Evolutionary conservation across 805 yeast species (phyloP).

Genomic region (Pichia phayaonensis): DNA sequence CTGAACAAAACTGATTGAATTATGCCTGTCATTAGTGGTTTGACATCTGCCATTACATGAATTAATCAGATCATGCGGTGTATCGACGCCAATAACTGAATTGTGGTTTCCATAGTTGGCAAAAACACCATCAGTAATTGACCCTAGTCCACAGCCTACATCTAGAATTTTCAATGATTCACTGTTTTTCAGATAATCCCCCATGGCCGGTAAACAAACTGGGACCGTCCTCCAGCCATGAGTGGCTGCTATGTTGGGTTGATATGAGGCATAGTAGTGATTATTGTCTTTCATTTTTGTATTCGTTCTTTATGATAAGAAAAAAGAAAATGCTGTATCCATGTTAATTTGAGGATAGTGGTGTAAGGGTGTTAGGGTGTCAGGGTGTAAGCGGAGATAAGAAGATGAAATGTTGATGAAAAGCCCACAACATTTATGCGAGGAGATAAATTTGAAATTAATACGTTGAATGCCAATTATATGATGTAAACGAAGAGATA

Average conservation of each 20-base stretch:
- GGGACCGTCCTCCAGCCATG: slow-evolving; percentile 15
- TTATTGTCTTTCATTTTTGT: background rate
- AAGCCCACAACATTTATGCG: too few species aligned
- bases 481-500: too few species aligned
- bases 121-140: slow-evolving; percentile 31
- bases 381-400: too few species aligned
- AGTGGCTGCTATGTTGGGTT: background rate
- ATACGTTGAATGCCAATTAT: too few species aligned
- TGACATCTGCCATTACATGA: background rate
- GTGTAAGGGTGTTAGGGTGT: too few species aligned
- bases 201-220: slow-evolving; percentile 23
- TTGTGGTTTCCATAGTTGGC: slow-evolving; percentile 28
- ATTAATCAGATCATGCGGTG: slow-evolving; percentile 14
- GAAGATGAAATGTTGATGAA: too few species aligned
- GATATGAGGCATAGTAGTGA: background rate
- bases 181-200: slow-evolving; percentile 23
- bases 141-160: slow-evolving; percentile 39
- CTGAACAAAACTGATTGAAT: slow-evolving; percentile 16
- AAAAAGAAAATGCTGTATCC: background rate
- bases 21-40: slow-evolving; percentile 1
- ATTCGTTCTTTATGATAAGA: too few species aligned
- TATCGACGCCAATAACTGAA: slow-evolving; percentile 26
- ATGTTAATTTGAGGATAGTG: too few species aligned
- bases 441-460: too few species aligned
- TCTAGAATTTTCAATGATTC: slow-evolving; percentile 25